Base-by-base conservation (phyloP, 73 alveolate genomes). In the Blepharisma stoltei region DNA sequence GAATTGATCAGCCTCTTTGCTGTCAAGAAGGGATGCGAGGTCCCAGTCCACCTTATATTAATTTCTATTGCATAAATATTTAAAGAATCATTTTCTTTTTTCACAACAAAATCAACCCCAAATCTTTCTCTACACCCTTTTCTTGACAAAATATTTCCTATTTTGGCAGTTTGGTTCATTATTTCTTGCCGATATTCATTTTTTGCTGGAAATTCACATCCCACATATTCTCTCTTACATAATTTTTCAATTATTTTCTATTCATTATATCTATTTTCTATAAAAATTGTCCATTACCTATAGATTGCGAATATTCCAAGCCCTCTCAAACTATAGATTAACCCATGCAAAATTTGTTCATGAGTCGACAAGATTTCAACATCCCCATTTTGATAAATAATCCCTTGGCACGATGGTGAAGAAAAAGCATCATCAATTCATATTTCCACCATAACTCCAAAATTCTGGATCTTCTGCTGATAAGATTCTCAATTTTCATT, bases 181-280 rank as follows among this genome's bases (percentile, higher is more conserved):
- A 52, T n/a, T 52, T 52, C 32, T 52, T 0, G 18, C 23, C 67
- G 18, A 3, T 52, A 52, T 14, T 20, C 23, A n/a, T 52, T n/a
- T n/a, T 14, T n/a, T n/a, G 67, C 67, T n/a, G 67, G 67, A 52
- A 52, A 52, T 20, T 52, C 18, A 20, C 67, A 52, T n/a, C 67
- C 67, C 23, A n/a, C 32, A 52, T n/a, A n/a, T n/a, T n/a, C n/a
- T n/a, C n/a, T n/a, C n/a, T n/a, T n/a, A n/a, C n/a, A n/a, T n/a
- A n/a, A n/a, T n/a, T n/a, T n/a, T n/a, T n/a, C n/a, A n/a, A n/a
- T n/a, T n/a, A n/a, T n/a, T n/a, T n/a, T n/a, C n/a, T n/a, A n/a
- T n/a, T n/a, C n/a, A n/a, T n/a, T n/a, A n/a, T n/a, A n/a, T n/a
- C n/a, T n/a, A n/a, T n/a, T n/a, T n/a, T n/a, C n/a, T n/a, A n/a